Base-by-base conservation (phyloP, 306 rosid genomes). In the Clitoria ternatea region DNA sequence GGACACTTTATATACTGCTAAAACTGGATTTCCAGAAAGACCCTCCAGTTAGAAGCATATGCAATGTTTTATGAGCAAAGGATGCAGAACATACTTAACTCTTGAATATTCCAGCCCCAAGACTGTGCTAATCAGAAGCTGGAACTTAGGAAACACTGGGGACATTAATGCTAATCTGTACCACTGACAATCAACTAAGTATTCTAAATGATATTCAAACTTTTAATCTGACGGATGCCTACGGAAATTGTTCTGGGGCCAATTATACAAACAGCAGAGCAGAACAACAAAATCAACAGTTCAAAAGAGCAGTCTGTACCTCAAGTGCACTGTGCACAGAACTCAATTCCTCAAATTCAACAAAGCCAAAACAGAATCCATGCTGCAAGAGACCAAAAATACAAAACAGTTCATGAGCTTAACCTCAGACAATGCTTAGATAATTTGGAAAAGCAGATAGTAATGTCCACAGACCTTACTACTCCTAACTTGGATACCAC, bases 401-500 rank as follows among this genome's bases (percentile, higher is more conserved):
- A 69, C 10, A 73, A 64, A 36, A 39, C 14, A 76, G 78, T 52
- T 50, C 30, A 42, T 74, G 61, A 81, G 73, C 62, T 65, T 26
- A 67, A 67, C 72, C 71, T 77, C 75, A 68, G 61, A 77, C 18
- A 61, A 79, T 45, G 14, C 62, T 62, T 27, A 59, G 24, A 18
- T 59, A 43, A 20, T 50, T 72, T 70, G 33, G 43, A 73, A 73
- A 65, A 29, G 53, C 61, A 61, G 74, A 42, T 65, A 56, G 55
- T 23, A 45, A 53, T 15, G 67, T 61, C 56, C 61, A 80, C 74
- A 19, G 33, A 91, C 86, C 86, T 78, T 82, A 69, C 78, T 94
- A 75, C 97, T 94, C 85, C 98, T 85, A 60, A 95, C 99, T 91
- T 95, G 99, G 82, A 95, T 86, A 52, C 99, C 99, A 47, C 82